These are phyloP conservation scores for Pyricularia sp. DNA, from an alignment of 2,329 filamentous ascomycete genomes.

Conservation along the genomic window DNA sequence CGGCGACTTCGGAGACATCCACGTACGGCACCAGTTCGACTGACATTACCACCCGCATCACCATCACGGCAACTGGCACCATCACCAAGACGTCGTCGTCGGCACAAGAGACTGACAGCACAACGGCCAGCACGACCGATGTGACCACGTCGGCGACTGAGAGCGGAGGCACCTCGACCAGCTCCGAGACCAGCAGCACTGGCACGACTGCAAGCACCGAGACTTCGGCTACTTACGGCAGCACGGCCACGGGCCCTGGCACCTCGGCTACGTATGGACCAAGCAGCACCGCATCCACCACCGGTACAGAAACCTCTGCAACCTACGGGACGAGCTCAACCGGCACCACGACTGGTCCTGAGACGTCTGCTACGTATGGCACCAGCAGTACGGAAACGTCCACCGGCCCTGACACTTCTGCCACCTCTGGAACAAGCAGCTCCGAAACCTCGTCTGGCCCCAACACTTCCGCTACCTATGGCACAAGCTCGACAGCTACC, in stretches of 20 bases:
- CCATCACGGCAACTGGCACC: background rate
- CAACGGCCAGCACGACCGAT: background rate
- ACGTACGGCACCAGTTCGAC: background rate
- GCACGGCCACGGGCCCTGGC: background rate
- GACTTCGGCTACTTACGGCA: background rate
- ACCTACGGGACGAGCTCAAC: background rate
- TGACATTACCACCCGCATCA: background rate
- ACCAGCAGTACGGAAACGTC: background rate
- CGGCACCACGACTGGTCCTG: background rate
- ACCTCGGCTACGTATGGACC: background rate
- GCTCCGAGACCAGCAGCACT: background rate
- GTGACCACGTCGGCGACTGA: background rate
- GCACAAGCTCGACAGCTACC: background rate
- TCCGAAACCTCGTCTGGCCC: background rate
- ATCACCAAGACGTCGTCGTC: background rate
- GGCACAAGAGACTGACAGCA: background rate
- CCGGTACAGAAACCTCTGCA: background rate
- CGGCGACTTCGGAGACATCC: background rate
- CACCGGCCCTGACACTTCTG: background rate
- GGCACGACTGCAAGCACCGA: background rate
- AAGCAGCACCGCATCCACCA: background rate
- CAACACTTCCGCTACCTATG: background rate
- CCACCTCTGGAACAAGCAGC: background rate
- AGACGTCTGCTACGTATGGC: background rate
- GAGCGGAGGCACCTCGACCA: background rate